Evolutionary conservation across 352 stramenopile genomes (phyloP).

Genomic region (Lagenidium giganteum): DNA sequence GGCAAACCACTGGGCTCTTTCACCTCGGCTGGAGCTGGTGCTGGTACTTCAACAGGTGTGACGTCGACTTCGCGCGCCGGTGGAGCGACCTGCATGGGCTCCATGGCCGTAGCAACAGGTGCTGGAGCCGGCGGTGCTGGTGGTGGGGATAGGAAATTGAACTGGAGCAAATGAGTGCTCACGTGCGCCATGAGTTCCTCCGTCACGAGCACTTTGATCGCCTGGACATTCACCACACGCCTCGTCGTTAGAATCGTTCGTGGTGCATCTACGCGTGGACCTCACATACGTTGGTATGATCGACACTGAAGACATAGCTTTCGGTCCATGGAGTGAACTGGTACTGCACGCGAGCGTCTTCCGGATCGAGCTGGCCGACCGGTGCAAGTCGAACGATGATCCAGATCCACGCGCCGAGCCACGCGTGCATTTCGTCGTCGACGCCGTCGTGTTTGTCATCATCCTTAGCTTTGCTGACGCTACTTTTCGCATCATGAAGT

Average conservation of each 20-base stretch:
- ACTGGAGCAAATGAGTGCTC: constrained; percentile 28
- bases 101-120: not conserved
- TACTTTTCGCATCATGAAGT: too few species aligned
- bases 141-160: constrained; percentile 32
- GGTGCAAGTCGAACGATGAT: not conserved
- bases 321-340: constrained; percentile 44
- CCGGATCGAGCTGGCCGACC: constrained; percentile 13
- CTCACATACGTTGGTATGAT: constrained; percentile 51
- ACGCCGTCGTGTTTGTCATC: not conserved
- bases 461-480: too few species aligned
- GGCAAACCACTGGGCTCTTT: too few species aligned
- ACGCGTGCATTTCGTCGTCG: constrained; percentile 1
- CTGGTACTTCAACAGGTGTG: too few species aligned
- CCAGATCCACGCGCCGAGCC: too few species aligned
- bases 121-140: not conserved
- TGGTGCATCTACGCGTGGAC: too few species aligned
- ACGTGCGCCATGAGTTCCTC: constrained; percentile 42
- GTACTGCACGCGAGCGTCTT: constrained; percentile 35
- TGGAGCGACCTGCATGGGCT: too few species aligned
- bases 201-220: constrained; percentile 48
- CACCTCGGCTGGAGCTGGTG: not conserved
- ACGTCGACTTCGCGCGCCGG: too few species aligned
- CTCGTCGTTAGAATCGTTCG: too few species aligned
- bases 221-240: too few species aligned
- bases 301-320: constrained; percentile 39